Base-by-base conservation (phyloP, 2,329 filamentous ascomycete species). In the Venturia effusa region DNA sequence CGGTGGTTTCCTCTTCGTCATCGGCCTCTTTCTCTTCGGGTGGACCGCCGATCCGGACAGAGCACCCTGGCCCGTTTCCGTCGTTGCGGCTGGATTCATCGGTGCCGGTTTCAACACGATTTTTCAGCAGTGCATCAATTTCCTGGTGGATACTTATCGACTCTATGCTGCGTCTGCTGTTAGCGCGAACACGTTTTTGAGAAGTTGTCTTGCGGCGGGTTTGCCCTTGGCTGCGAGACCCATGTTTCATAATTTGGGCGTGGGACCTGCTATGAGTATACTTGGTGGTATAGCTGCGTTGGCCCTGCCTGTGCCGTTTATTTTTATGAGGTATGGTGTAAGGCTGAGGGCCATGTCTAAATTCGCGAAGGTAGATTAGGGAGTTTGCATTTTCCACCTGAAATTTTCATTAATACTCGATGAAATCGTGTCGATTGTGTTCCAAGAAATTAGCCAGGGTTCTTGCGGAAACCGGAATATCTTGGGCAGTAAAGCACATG, bases 81-180 rank as follows among this genome's bases (percentile, higher is more conserved):
- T 81, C 55, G 77, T 86, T 40, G 84, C 83, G 0, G 75, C 83
- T 1, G 78, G 79, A 0, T 83, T 64, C 19, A 64, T 64, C 32
- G 63, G 63, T 8, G 59, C 43, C 27, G 63, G 63, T 7, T 60
- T 64, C 54, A 75, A 79, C 43, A 64, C 55, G n/a, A 64, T 64
- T 24, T 64, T 64, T 27, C 84, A 93, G 43, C 88, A 90, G 68
- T 81, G 87, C 15, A 78, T 94, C 66, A 94, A 93, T 77, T 93
- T 92, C 72, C 83, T 93, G 4, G 86, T 92, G 65, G 89, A 93
- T 70, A 85, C 74, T 24, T 81, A 80, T 64, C 74, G 75, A 37
- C 66, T 69, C 57, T 76, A 75, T 45, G 74, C 77, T 0, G 79
- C 79, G 1, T 76, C 73, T 40, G 79, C 79, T 0, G 71, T 81